Evolutionary conservation across 345 rosid genomes (phyloP), one percentile per base, ranked within the genome.

Genomic region (Eucalyptus cladocalyx): DNA sequence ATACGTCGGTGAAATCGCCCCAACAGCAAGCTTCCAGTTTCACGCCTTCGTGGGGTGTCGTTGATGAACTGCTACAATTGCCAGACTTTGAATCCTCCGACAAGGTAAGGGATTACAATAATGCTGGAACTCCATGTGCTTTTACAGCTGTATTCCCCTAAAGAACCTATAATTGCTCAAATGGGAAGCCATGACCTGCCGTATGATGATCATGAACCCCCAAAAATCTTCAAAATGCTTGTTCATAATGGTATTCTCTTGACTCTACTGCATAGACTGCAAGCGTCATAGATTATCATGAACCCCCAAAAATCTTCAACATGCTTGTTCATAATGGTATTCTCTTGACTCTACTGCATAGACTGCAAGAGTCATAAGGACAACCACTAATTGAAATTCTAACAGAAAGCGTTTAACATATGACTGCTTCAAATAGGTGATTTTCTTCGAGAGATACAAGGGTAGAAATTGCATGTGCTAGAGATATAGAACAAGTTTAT

Each of bases 61-160:
- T 94, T 87, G 99, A 97, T 48, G 97, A 97, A 67, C 92, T 98
- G 90, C 92, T 97, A 80, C 96, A 97, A 94, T 97, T 98, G 89
- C 90, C 88, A 28, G 98, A 96, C 58, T 90, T 94, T 86, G 97
- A 91, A 54, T 94, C 96, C 87, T 86, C 91, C 6, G 96, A 93
- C 60, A 97, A 97, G 98, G 99, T 97, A 89, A 56, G 80, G 80
- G 32, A 28, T 34, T 32, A 6, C 47, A 76, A 40, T 40, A 19
- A 40, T 76, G 47, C 47, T 4, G 47, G 17, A 76, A 43, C 47
- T 40, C 4, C 85, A 40, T 76, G 85, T 76, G 47, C 83, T 37
- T 37, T 42, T 21, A 6, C 28, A 43, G 16, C 42, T 21, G 14
- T 37, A 37, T 76, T 76, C 42, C 24, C 85, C 47, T 76, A 21